Conservation (phyloP, 352 stramenopile genomes). For the Globisporangium middletonii region DNA sequence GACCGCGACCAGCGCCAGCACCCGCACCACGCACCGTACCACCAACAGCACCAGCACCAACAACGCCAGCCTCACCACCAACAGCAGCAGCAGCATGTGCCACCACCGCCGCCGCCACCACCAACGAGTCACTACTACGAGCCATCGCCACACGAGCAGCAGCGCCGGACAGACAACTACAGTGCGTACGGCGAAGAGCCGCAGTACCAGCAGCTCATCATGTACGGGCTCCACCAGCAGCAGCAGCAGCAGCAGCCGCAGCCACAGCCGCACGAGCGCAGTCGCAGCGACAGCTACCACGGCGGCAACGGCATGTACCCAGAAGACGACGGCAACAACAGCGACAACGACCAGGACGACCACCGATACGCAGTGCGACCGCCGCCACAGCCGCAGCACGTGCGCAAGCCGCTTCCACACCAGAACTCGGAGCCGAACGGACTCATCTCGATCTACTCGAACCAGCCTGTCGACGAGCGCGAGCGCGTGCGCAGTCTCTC, state of each 20-base stretch:
- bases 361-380: conserved; percentile 13
- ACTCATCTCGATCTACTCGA: conserved; percentile 32
- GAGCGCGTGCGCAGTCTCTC: conserved; percentile 12
- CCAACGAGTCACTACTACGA: too few species aligned
- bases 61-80: not conserved
- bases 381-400: not conserved
- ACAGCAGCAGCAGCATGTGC: not conserved
- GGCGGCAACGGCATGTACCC: conserved; percentile 11
- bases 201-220: conserved; percentile 5
- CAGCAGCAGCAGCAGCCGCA: conserved; percentile 6
- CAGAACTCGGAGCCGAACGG: conserved; percentile 12
- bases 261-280: conserved; percentile 4
- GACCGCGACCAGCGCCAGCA: conserved; percentile 10
- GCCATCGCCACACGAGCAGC: conserved; percentile 12
- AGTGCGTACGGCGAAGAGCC: not conserved
- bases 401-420: conserved; percentile 3
- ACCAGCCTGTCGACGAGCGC: conserved; percentile 9
- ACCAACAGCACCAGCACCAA: conserved; percentile 17
- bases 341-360: conserved; percentile 15
- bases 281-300: conserved; percentile 16
- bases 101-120: not conserved
- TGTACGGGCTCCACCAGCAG: conserved; percentile 8
- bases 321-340: conserved; percentile 18
- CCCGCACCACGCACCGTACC: conserved; percentile 8
- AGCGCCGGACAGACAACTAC: conserved; percentile 5